Conservation (phyloP, 2,329 filamentous ascomycete species). For the Hortaea werneckii region DNA sequence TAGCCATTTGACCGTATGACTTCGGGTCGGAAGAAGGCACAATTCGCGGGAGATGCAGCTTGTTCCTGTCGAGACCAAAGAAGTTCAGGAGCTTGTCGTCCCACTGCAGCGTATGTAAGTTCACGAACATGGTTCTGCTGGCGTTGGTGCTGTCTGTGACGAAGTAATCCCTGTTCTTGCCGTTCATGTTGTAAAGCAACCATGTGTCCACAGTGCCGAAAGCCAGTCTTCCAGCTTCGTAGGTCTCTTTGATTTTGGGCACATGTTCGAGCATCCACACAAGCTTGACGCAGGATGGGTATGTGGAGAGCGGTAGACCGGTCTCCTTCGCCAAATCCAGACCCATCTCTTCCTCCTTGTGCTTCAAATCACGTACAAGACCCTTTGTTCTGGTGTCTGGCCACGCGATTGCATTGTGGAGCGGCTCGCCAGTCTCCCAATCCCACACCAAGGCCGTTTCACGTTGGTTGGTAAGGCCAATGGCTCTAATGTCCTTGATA, state of each 20-base stretch:
- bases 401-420: constrained; percentile 79
- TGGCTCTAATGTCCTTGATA: constrained; percentile 56
- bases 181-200: constrained; percentile 73
- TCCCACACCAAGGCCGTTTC: constrained; percentile 87
- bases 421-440: constrained; percentile 61
- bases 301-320: constrained; percentile 74
- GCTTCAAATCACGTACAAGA: constrained; percentile 66
- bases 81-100: constrained; percentile 67
- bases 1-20: constrained; percentile 59
- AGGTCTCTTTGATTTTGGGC: constrained; percentile 56
- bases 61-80: constrained; percentile 61
- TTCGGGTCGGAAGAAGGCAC: constrained; percentile 65
- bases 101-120: constrained; percentile 70
- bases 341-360: constrained; percentile 51
- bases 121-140: constrained; percentile 90
- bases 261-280: constrained; percentile 68
- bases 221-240: constrained; percentile 63
- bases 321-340: constrained; percentile 55
- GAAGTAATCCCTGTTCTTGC: constrained; percentile 55
- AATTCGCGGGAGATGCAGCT: constrained; percentile 65
- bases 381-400: constrained; percentile 70
- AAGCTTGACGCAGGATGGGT: constrained; percentile 75
- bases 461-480: constrained; percentile 80
- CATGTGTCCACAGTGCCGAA: constrained; percentile 83
- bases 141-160: constrained; percentile 82